A percentile compares a stretch with the other conserved stretches of the same genome.
phyloP scores from a whole-genome alignment of 345 rosid genomes.

The Carallia pectinifolia region DNA sequence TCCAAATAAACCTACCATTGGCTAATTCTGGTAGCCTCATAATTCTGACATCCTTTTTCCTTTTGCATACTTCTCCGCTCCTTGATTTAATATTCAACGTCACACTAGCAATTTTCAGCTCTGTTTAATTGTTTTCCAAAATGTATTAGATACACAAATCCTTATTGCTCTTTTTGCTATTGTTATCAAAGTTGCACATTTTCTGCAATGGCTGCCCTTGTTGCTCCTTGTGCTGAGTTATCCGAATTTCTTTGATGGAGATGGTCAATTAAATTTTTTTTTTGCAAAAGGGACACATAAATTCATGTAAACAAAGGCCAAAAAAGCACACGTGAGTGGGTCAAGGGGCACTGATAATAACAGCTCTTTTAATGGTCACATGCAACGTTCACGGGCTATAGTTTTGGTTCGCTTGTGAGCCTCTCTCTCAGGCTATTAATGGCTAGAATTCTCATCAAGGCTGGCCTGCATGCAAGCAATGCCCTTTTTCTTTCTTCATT shows the following conservation, averaged over 20 bases:
- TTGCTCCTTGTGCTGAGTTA: neutral
- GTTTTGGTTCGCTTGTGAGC: constrained; percentile 27
- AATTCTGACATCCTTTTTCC: neutral
- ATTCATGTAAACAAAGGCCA: constrained; percentile 12
- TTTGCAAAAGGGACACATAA: neutral
- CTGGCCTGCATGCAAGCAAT: neutral
- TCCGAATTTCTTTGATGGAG: neutral
- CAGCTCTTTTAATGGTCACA: constrained; percentile 78
- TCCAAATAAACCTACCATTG: neutral
- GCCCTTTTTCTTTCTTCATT: neutral
- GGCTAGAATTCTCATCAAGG: constrained; percentile 2
- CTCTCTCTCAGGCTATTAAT: constrained; percentile 14
- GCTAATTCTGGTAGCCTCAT: neutral
- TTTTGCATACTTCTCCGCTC: neutral
- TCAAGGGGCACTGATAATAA: constrained; percentile 62
- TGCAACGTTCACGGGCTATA: constrained; percentile 87
- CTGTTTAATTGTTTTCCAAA: no score
- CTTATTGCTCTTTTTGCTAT: neutral
- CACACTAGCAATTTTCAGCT: no score
- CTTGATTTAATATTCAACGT: no score
- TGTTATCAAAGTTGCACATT: neutral
- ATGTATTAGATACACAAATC: neutral
- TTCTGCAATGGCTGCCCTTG: neutral
- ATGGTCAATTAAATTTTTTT: neutral
- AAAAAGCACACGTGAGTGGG: constrained; percentile 77